Conservation (phyloP, 352 stramenopile genomes). For the Phytopythium boreale region DNA sequence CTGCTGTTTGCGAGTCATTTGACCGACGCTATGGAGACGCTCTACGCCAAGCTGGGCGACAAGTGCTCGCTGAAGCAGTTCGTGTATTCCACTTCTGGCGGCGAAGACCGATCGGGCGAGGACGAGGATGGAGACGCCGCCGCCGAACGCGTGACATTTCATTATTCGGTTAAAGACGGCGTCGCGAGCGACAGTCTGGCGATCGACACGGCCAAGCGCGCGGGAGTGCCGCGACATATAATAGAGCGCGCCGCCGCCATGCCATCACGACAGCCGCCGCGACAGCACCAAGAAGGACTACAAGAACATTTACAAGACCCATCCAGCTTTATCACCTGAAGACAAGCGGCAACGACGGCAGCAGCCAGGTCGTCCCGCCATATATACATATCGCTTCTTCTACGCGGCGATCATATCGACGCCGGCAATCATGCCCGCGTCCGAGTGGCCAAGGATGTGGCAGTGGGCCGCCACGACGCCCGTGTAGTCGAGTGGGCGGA, state of each 20-base stretch:
- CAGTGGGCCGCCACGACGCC: constrained; percentile 70
- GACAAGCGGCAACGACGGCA: neutral
- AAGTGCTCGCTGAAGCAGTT: constrained; percentile 24
- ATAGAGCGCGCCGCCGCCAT: constrained; percentile 12
- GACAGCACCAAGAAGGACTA: neutral
- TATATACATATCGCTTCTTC: neutral
- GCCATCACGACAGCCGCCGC: neutral
- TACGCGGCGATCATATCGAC: constrained; percentile 47
- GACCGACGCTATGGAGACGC: constrained; percentile 16
- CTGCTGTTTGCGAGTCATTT: constrained; percentile 42
- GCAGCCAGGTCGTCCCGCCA: neutral
- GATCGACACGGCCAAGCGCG: constrained; percentile 21
- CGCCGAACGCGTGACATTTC: constrained; percentile 17
- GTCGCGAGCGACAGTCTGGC: constrained; percentile 31
- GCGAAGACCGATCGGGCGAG: neutral
- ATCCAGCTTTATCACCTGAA: neutral
- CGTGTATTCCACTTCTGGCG: constrained; percentile 12
- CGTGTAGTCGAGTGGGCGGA: constrained; percentile 61
- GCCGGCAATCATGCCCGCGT: constrained; percentile 72
- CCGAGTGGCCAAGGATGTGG: constrained; percentile 77
- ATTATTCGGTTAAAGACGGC: constrained; percentile 27
- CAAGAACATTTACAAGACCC: neutral
- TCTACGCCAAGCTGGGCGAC: constrained; percentile 12
- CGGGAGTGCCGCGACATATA: constrained; percentile 18
- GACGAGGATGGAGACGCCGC: neutral